Percentiles rank a stretch among this genome's conserved stretches.
phyloP scores from a whole-genome alignment of 352 stramenopile species.

The Phytophthora chlamydospora region DNA sequence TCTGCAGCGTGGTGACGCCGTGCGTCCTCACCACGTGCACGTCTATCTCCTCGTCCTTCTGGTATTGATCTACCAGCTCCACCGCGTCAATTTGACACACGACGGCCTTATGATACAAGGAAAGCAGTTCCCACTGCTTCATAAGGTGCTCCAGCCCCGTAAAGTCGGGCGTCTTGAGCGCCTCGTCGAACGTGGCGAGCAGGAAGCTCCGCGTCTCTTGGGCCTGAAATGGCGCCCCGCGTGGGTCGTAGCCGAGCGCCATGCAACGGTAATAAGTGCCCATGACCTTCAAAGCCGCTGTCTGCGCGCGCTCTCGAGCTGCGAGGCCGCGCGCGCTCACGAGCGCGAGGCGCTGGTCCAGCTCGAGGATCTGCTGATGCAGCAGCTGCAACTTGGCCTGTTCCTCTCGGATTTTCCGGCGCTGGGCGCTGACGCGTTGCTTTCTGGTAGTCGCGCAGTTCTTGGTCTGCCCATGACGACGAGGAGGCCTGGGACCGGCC shows the following conservation, averaged over 20 bases:
- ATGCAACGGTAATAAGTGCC: slow-evolving; percentile 43
- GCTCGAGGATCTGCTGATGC: slow-evolving; percentile 15
- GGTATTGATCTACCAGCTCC: slow-evolving; percentile 18
- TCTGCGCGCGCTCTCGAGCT: slow-evolving; percentile 23
- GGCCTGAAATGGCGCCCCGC: not conserved
- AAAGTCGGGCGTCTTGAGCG: slow-evolving; percentile 45
- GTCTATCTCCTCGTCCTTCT: not conserved
- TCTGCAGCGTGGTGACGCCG: slow-evolving; percentile 39
- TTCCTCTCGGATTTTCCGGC: not conserved
- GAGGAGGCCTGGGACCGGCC: not conserved
- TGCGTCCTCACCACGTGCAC: slow-evolving; percentile 38
- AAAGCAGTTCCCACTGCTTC: slow-evolving; percentile 48
- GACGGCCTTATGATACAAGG: slow-evolving; percentile 38
- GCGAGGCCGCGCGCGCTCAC: not conserved
- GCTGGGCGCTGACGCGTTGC: not conserved
- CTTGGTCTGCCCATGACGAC: not conserved
- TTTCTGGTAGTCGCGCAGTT: slow-evolving; percentile 9
- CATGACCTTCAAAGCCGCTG: slow-evolving; percentile 34
- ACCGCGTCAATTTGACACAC: slow-evolving; percentile 3
- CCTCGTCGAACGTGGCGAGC: slow-evolving; percentile 20
- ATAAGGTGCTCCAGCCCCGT: slow-evolving; percentile 35
- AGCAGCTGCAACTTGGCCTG: not conserved
- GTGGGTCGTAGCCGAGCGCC: slow-evolving; percentile 28
- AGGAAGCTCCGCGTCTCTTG: slow-evolving; percentile 31
- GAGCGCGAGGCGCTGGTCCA: slow-evolving; percentile 5